Conservation (phyloP, 129 eudicot species). For the Helianthus tuberosus region DNA sequence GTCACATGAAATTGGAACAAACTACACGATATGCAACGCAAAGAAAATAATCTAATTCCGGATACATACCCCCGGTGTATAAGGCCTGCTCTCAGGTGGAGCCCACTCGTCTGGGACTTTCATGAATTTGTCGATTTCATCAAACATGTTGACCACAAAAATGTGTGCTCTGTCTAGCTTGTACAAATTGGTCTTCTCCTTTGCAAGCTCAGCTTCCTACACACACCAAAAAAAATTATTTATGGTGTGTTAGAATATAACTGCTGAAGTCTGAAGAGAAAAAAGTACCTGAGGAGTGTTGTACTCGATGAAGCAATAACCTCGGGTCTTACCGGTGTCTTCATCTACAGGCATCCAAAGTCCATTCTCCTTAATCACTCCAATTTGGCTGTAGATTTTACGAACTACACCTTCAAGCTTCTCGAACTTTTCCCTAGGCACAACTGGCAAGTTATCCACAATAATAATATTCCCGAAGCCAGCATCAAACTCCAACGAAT, state of each 20-base stretch:
- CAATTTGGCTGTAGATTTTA: conserved; percentile 72
- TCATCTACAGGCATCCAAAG: conserved; percentile 86
- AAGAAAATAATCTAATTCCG: neutral
- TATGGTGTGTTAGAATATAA: neutral
- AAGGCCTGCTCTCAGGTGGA: conserved; percentile 84
- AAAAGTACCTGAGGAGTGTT: conserved; percentile 75
- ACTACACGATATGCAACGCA: neutral
- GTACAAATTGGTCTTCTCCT: conserved; percentile 75
- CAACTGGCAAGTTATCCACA: conserved; percentile 79
- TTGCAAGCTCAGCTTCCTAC: conserved; percentile 87
- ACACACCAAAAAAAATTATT: neutral
- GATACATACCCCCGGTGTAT: conserved; percentile 62
- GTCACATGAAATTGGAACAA: neutral
- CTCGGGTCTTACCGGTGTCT: conserved; percentile 51
- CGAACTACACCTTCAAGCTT: conserved; percentile 67
- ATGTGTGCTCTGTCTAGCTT: conserved; percentile 74
- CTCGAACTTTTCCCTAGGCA: conserved; percentile 70
- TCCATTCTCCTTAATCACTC: conserved; percentile 69
- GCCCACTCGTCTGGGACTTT: conserved; percentile 95
- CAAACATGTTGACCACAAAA: conserved; percentile 71
- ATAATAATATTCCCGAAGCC: conserved; percentile 69
- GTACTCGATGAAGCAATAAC: conserved; percentile 78
- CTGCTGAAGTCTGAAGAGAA: neutral
- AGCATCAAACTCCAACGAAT: conserved; percentile 53
- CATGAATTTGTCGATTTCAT: conserved; percentile 82